Conservation (phyloP, 2,329 filamentous ascomycete genomes). For the Daldinia eschscholtzii region DNA sequence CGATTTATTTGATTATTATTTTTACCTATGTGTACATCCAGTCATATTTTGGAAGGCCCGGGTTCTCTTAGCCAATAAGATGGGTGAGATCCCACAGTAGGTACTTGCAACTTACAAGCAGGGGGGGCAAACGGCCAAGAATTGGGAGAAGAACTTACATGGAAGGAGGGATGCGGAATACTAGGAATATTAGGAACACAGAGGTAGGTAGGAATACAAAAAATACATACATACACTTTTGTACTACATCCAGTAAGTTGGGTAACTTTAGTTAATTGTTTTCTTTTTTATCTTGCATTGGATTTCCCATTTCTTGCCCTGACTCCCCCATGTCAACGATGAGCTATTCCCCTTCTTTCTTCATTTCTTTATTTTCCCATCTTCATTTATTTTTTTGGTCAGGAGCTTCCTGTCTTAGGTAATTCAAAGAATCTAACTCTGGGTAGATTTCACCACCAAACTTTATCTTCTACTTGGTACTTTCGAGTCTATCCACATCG, state of each 20-base stretch:
- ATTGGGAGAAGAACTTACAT: slow-evolving; percentile 17
- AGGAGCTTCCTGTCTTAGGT: neutral
- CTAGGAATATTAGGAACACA: too few relatives aligned
- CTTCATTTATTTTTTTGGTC: slow-evolving; percentile 14
- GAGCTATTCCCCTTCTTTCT: slow-evolving; percentile 8
- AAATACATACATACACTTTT: slow-evolving; percentile 1
- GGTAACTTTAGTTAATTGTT: slow-evolving; percentile 20
- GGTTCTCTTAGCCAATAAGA: slow-evolving; percentile 35
- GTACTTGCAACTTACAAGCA: slow-evolving; percentile 31
- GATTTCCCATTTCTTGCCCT: slow-evolving; percentile 28
- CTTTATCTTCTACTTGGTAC: slow-evolving; percentile 9
- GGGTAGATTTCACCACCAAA: slow-evolving; percentile 14
- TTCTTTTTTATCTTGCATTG: slow-evolving; percentile 26
- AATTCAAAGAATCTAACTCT: slow-evolving; percentile 1
- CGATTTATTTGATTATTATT: slow-evolving; percentile 40
- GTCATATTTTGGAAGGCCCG: slow-evolving; percentile 20
- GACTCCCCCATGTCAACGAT: slow-evolving; percentile 18
- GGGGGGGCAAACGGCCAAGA: slow-evolving; percentile 34
- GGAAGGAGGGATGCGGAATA: slow-evolving; percentile 30
- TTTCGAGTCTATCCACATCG: slow-evolving; percentile 14
- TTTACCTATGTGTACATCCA: slow-evolving; percentile 33
- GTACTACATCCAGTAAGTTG: slow-evolving; percentile 30
- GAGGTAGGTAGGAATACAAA: slow-evolving; percentile 10
- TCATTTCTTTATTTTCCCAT: slow-evolving; percentile 29
- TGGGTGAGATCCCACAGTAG: slow-evolving; percentile 6